These are phyloP conservation scores for Batkoa obscura DNA, from an alignment of 371 early-diverging fungal genomes.

Conservation along the genomic window DNA sequence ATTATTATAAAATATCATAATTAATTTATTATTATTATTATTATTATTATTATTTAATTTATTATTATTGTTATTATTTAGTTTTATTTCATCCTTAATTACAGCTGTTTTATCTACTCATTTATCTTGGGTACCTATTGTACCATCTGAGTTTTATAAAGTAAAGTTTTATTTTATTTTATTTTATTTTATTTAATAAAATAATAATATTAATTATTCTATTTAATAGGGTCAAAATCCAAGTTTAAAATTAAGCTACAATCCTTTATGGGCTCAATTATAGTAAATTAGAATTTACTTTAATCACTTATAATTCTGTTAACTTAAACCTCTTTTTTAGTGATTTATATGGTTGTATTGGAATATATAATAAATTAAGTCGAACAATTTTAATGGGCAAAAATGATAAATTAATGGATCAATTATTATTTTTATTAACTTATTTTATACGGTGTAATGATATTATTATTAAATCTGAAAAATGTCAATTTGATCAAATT, in stretches of 20 bases:
- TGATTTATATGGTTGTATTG: constrained; percentile 39
- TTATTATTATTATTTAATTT: no score
- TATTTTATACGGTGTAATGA: constrained; percentile 47
- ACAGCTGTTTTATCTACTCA: constrained; percentile 34
- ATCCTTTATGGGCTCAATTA: constrained; percentile 46
- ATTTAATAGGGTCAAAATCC: background rate
- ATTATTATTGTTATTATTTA: constrained; percentile 9
- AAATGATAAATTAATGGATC: constrained; percentile 24
- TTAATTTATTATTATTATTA: no score
- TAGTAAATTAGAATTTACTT: no score
- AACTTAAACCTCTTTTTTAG: constrained; percentile 10
- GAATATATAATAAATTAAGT: constrained; percentile 25
- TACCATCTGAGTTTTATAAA: constrained; percentile 17
- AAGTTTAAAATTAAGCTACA: constrained; percentile 29
- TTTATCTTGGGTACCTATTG: constrained; percentile 40
- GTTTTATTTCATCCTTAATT: constrained; percentile 26
- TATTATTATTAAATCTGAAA: constrained; percentile 29
- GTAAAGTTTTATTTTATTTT: no score
- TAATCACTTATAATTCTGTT: constrained; percentile 1
- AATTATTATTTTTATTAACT: constrained; percentile 30
- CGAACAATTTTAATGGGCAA: constrained; percentile 35
- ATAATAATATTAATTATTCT: no score
- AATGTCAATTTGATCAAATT: background rate
- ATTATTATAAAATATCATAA: no score
- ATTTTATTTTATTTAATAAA: no score